Base-by-base conservation (phyloP, 768 basidiomycete species). In the Trametes cingulata region DNA sequence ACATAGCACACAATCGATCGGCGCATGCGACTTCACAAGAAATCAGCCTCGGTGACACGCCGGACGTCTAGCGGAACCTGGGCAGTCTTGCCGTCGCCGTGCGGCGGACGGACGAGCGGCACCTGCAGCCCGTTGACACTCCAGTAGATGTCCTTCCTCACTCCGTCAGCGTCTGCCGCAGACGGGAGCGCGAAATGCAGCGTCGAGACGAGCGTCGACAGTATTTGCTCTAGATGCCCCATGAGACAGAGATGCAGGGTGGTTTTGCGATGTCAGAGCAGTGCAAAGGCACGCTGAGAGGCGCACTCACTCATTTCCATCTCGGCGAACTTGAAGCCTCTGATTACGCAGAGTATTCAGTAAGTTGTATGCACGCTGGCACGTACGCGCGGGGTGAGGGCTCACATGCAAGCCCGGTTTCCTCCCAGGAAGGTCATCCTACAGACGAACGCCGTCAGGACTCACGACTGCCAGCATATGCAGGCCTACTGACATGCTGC, bases 131-230 rank as follows among this genome's bases (percentile, higher is more conserved):
- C 72, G 58, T 73, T 68, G 41, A 71, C 66, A 62, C 68, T 72
- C 77, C 76, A 77, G 47, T 73, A 71, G 24, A 77, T 65, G 57
- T 75, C 70, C 65, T 77, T 77, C 45, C 65, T 19, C 25, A 65
- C 60, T 27, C 76, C 75, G 27, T 68, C 42, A 24, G 52, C 65
- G 55, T 76, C 73, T 5, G 63, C 56, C 19, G 56, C 63, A 3
- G 68, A 65, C 2, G 76, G 72, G 1, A 74, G 56, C 2, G 74
- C 68, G 37, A 78, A 77, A 62, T 75, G 72, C 50, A 77, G 64
- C 6, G 61, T 69, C 14, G 72, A 70, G 10, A 77, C 36, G 10
- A 78, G 68, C 6, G 76, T 75, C 9, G 71, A 60, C 43, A 76
- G 37, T 17, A 77, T 67, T 70, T 77, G 76, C 58, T 77, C 76